Conservation (phyloP, 2,329 filamentous ascomycete genomes). For the Alternaria conjuncta region DNA sequence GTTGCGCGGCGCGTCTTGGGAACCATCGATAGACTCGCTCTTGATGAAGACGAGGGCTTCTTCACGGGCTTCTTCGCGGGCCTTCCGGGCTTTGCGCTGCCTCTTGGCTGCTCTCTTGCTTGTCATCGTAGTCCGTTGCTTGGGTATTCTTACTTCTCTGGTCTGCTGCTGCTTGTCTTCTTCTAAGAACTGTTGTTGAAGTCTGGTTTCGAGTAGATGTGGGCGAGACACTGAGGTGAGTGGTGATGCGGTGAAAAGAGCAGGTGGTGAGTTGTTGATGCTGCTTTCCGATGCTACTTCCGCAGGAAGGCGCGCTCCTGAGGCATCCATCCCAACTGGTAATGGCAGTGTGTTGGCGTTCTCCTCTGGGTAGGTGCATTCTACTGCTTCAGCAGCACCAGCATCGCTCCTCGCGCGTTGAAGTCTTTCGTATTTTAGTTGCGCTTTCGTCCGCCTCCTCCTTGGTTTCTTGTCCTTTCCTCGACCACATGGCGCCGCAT, state of each 20-base stretch:
- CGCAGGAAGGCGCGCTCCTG: background rate
- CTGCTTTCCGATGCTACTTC: background rate
- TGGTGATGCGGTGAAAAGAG: background rate
- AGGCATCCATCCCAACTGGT: background rate
- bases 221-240: background rate
- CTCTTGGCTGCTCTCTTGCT: background rate
- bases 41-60: background rate
- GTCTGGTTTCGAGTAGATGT: background rate
- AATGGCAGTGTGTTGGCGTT: background rate
- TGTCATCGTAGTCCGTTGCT: background rate
- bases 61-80: background rate
- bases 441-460: background rate
- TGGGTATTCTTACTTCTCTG: background rate
- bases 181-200: background rate
- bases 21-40: background rate
- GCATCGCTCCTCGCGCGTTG: background rate
- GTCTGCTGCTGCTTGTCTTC: background rate
- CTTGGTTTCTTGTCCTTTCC: background rate
- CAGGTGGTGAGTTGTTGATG: background rate
- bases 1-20: background rate
- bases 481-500: background rate
- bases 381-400: background rate
- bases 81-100: background rate
- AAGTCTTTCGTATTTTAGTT: background rate
- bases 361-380: background rate